Base-by-base conservation (phyloP, 2,329 filamentous ascomycete species). In the Macrophomina phaseolina region DNA sequence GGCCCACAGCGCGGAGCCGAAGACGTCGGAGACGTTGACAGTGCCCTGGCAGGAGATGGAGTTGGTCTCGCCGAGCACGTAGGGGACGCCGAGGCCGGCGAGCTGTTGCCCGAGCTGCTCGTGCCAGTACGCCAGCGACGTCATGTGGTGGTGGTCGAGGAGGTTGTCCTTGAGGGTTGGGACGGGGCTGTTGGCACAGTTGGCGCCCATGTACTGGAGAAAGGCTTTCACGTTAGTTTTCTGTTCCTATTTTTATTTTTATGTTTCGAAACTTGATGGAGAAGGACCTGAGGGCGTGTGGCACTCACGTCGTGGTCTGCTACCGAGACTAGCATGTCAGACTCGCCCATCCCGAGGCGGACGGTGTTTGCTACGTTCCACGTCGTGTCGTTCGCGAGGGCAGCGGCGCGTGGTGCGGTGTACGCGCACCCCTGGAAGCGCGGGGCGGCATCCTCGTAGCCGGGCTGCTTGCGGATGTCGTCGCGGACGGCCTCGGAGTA, bases 1-100 rank as follows among this genome's bases (percentile, higher is more conserved):
- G 16, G 82, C 82, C 83, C 83, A 85, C 4, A 85, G 76, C 0
- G 77, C 83, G 3, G 82, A 82, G 7, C 83, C 83, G 65, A 82
- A 85, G 0, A 81, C 83, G 0, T 81, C 81, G 53, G 77, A 79
- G 32, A 80, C 78, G 3, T 76, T 78, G 23, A 73, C 71, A 11
- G 69, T 68, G 34, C 56, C 56, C 5, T 48, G 38, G 11, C 70
- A 56, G 12, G 71, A 70, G 34, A 72, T 70, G n/a, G 77, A 79
- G 71, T 71, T 72, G 32, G 70, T 75, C 64, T 74, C 73, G 9
- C 73, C 73, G 42, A 75, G 71, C 9, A 70, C 67, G 38, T 73
- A 73, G 16, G 45, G 16, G 1, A 49, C 61, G 2, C 60, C 62
- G 14, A 53, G 4, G n/a, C 14, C 52, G 34, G 3, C 6, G 18